These are phyloP conservation scores for Fraxinus angustifolia DNA, from an alignment of 305 asterid species.

Conservation along the genomic window DNA sequence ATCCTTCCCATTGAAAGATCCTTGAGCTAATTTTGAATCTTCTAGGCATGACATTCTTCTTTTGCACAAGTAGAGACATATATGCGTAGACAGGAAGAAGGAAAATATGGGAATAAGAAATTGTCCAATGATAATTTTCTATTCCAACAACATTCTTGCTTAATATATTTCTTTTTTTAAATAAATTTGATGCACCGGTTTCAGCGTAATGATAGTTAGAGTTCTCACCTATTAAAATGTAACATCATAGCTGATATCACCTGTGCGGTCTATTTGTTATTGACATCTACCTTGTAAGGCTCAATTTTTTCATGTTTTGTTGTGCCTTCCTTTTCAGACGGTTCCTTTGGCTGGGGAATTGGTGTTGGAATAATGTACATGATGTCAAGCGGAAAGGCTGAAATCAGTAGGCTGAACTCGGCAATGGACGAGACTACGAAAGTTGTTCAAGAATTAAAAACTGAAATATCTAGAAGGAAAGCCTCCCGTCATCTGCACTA, in stretches of 20 bases:
- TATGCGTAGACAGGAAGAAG: neutral
- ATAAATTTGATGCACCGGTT: neutral
- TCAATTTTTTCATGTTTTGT: neutral
- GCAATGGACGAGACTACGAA: slow-evolving; percentile 64
- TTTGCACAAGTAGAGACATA: neutral
- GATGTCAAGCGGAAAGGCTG: slow-evolving; percentile 78
- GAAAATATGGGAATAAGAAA: neutral
- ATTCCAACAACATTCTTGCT: neutral
- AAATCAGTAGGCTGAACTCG: slow-evolving; percentile 46
- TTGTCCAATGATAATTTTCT: neutral
- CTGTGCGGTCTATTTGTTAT: neutral
- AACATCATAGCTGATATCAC: neutral
- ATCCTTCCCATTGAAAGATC: neutral
- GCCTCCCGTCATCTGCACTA: slow-evolving; percentile 17
- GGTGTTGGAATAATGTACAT: slow-evolving; percentile 75
- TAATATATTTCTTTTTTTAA: neutral
- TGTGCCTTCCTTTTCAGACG: slow-evolving; percentile 37
- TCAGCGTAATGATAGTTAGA: neutral
- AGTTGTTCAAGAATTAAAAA: slow-evolving; percentile 60
- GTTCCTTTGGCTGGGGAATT: slow-evolving; percentile 66
- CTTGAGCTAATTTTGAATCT: neutral
- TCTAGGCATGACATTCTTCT: neutral
- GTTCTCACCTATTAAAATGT: neutral
- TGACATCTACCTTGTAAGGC: neutral
- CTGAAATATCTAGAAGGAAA: slow-evolving; percentile 50